Evolutionary conservation across 1,139 yeast genomes (phyloP), one percentile per base, ranked within the genome.

Genomic region (Candida albicans): DNA sequence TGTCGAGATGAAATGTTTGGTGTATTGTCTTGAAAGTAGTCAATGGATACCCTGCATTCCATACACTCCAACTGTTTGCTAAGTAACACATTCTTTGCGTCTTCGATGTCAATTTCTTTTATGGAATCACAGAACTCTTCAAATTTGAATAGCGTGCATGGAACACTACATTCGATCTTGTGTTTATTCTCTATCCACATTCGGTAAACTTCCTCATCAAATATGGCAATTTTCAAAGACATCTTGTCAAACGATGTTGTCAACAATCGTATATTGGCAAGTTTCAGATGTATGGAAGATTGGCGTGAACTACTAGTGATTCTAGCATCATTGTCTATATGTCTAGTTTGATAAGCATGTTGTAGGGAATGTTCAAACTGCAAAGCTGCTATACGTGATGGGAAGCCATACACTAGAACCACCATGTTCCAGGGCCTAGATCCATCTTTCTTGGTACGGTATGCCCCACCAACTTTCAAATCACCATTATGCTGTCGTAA

Each of bases 291-390:
- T 1, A 84, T 26, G 1, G 52, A 44, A 0, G 74, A 59, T 35
- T 68, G 53, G 11, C 78, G 73, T 27, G 63, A 55, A 34, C 59
- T 57, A 47, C 62, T 64, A 28, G 57, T 39, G 50, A 40, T 51
- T 53, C 37, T 41, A 67, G 50, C 12, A 50, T 60, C 63, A 0
- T 52, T 52, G 1, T 63, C 54, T 3, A 86, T 81, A 55, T 79
- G 88, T 36, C 90, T 67, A 0, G 95, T 83, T 41, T 69, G 73
- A 49, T 81, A 70, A 0, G 85, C 72, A 59, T 87, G 93, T 54
- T 87, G 95, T 79, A 87, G 82, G 1, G 95, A 91, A 61, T 84
- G 88, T 53, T 83, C 84, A 56, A 81, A 81, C 58, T 85, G 91
- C 43, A 87, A 62, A 0, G 95, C 95, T 5, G 83, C 64, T 2